Percentiles rank a stretch among this genome's conserved stretches.
Conservation (phyloP, 1,284 basidiomycete genomes). For the Trichosporon sp. region DNA sequence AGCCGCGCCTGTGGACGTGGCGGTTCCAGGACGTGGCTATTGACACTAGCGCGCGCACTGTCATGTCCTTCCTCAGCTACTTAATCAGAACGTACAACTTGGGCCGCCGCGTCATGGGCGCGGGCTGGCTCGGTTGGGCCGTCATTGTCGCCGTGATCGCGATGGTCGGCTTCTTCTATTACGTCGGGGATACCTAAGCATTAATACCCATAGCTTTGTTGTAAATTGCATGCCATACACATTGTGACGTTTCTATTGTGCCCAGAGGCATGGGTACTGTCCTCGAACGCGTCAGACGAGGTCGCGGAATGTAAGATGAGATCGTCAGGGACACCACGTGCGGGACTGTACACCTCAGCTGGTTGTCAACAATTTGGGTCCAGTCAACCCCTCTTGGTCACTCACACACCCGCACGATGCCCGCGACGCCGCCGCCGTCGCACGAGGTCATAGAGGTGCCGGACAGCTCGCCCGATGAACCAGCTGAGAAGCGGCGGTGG, state of each 20-base stretch:
- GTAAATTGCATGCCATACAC: neutral
- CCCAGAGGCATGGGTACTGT: too few relatives aligned
- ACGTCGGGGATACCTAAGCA: conserved; percentile 8
- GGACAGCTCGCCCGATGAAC: neutral
- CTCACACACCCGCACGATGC: neutral
- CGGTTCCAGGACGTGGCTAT: conserved; percentile 11
- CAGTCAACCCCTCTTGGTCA: neutral
- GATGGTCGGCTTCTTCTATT: conserved; percentile 15
- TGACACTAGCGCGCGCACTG: conserved; percentile 10
- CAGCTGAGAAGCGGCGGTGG: neutral
- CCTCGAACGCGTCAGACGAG: neutral
- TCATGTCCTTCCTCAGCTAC: conserved; percentile 8
- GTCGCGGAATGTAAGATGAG: conserved; percentile 2
- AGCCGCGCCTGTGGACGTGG: conserved; percentile 11
- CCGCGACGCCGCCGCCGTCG: neutral
- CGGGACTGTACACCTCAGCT: neutral
- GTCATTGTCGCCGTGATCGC: conserved; percentile 1
- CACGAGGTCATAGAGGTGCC: neutral
- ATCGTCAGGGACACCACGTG: conserved; percentile 5
- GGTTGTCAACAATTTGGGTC: neutral
- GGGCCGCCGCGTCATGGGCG: conserved; percentile 3
- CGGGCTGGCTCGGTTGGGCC: conserved; percentile 13
- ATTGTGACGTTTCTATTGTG: neutral
- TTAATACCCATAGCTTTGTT: neutral
- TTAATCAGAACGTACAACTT: conserved; percentile 4